Percentiles rank a stretch among this genome's conserved stretches.
phyloP scores from a whole-genome alignment of 805 yeast species.

The Middelhovenomyces tepae region DNA sequence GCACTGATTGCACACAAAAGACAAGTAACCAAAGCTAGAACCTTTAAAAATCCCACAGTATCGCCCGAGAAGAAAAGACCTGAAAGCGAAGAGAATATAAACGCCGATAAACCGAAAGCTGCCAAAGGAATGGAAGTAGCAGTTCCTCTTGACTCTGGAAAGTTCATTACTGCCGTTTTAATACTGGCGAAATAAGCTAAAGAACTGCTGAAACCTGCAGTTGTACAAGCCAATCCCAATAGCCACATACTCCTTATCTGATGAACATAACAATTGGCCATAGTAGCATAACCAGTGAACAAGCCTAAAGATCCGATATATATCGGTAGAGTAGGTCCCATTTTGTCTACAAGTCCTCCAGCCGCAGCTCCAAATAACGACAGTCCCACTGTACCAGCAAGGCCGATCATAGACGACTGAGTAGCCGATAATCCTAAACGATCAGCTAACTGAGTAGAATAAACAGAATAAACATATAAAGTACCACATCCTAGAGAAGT shows the following conservation, averaged over 20 bases:
- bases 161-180: constrained; percentile 62
- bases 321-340: constrained; percentile 30
- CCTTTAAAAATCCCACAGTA: constrained; percentile 16
- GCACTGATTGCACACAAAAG: constrained; percentile 9
- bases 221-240: constrained; percentile 31
- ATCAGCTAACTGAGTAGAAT: constrained; percentile 60
- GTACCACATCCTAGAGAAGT: constrained; percentile 42
- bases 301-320: constrained; percentile 43
- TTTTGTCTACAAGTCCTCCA: constrained; percentile 18
- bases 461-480: constrained; percentile 58
- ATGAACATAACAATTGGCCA: constrained; percentile 39
- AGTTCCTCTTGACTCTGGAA: constrained; percentile 59
- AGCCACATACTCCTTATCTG: constrained; percentile 27
- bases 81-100: constrained; percentile 50
- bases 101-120: constrained; percentile 66
- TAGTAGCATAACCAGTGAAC: constrained; percentile 45
- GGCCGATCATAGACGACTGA: constrained; percentile 51
- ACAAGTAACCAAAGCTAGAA: constrained; percentile 13
- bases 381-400: constrained; percentile 54
- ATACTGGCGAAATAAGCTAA: constrained; percentile 54
- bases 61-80: constrained; percentile 27
- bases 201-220: constrained; percentile 62
- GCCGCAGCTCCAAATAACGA: constrained; percentile 32
- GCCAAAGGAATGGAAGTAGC: constrained; percentile 73
- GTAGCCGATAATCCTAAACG: constrained; percentile 50